These are phyloP conservation scores for Carex littledalei DNA, from an alignment of 176 grass and related monocot species.

Conservation along the genomic window DNA sequence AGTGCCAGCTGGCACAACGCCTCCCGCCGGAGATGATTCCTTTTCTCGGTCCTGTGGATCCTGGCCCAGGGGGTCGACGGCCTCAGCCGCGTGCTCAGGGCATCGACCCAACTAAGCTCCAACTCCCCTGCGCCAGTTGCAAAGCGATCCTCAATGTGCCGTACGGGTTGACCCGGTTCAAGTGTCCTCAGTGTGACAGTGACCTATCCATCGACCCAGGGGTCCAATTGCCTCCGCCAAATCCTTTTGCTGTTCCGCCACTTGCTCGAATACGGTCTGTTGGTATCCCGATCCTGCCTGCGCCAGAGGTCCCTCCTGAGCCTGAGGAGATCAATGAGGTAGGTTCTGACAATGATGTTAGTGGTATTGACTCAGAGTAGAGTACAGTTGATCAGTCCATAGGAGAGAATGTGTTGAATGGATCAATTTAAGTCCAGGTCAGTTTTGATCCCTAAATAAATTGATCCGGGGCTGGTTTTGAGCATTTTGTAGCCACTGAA, in stretches of 20 bases:
- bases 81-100: slow-evolving; percentile 35
- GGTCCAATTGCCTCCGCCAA: slow-evolving; percentile 31
- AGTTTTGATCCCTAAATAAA: background rate
- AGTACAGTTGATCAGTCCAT: too few relatives aligned
- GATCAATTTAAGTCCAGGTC: background rate
- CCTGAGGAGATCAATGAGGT: slow-evolving; percentile 28
- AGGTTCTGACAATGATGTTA: slow-evolving; percentile 2
- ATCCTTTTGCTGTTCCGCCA: slow-evolving; percentile 9
- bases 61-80: background rate
- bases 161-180: slow-evolving; percentile 68
- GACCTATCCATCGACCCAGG: slow-evolving; percentile 66
- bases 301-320: background rate
- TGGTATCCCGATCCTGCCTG: background rate
- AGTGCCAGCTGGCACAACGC: slow-evolving; percentile 61
- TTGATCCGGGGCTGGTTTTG: background rate
- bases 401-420: background rate
- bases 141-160: slow-evolving; percentile 87
- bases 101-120: slow-evolving; percentile 74
- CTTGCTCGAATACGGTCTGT: background rate
- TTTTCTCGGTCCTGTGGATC: background rate
- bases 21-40: slow-evolving; percentile 66
- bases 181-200: slow-evolving; percentile 80
- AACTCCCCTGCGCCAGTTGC: slow-evolving; percentile 68
- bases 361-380: background rate
- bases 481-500: background rate